Percentiles rank a stretch among this genome's conserved stretches.
Conservation (phyloP, 2,329 filamentous ascomycete species). For the Xylaria multiplex region DNA sequence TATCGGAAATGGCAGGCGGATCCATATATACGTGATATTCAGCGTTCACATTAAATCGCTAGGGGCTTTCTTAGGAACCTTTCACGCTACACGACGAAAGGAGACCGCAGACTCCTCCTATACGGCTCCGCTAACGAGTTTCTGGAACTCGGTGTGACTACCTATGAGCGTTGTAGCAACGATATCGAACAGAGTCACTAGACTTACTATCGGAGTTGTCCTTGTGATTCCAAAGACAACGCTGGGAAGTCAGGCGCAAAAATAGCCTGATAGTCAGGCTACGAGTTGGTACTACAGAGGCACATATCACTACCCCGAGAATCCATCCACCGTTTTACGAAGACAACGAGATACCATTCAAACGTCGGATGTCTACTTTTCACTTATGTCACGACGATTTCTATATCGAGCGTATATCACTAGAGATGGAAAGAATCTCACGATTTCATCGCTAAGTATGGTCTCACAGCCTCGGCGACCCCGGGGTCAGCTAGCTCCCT, state of each 20-base stretch:
- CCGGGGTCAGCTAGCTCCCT: not conserved
- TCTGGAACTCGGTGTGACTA: not conserved
- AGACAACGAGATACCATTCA: not conserved
- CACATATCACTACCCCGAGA: conserved; percentile 4
- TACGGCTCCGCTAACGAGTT: conserved; percentile 50
- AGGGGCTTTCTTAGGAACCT: conserved; percentile 28
- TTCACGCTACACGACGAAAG: conserved; percentile 52
- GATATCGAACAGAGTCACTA: not conserved
- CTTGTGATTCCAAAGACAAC: not conserved
- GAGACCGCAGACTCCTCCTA: conserved; percentile 59
- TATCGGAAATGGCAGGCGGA: conserved; percentile 62
- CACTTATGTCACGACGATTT: not conserved
- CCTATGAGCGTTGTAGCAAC: not conserved
- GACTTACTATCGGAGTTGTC: not conserved
- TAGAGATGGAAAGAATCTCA: conserved; percentile 4
- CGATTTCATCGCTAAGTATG: conserved; percentile 1
- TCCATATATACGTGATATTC: conserved; percentile 56
- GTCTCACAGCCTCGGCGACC: not conserved
- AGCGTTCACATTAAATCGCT: conserved; percentile 22
- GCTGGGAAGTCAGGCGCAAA: not conserved
- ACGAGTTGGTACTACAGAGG: conserved; percentile 5
- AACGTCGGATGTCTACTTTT: not conserved
- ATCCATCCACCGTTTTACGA: conserved; percentile 2
- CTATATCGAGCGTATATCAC: not conserved
- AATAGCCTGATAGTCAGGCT: not conserved